Percentiles rank a stretch among this genome's conserved stretches.
These are phyloP conservation scores for Rhodotorula glutinis DNA, from an alignment of 1,284 basidiomycete genomes.

Conservation along the genomic window DNA sequence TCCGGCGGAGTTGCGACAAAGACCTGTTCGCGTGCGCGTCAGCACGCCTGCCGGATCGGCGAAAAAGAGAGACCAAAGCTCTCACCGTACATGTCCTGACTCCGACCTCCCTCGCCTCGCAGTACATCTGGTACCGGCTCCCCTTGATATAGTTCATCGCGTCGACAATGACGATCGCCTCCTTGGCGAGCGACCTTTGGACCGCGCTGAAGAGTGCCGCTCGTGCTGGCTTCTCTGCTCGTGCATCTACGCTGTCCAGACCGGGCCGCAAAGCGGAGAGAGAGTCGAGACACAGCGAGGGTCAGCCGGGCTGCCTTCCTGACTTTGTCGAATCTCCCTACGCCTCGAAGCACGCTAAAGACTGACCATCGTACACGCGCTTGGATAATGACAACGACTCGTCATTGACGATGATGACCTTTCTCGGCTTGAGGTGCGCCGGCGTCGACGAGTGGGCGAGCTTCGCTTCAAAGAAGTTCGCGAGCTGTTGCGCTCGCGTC, in stretches of 20 bases:
- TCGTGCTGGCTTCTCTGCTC: constrained; percentile 82
- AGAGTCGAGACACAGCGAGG: too few relatives aligned
- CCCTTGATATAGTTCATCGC: constrained; percentile 92
- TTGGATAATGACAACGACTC: constrained; percentile 65
- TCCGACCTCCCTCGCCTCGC: constrained; percentile 83
- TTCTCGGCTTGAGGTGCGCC: constrained; percentile 56
- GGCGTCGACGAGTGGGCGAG: constrained; percentile 45
- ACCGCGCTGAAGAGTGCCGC: constrained; percentile 81
- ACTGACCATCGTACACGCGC: constrained; percentile 70
- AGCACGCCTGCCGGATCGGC: neutral
- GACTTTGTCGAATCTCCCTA: too few relatives aligned
- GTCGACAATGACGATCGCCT: constrained; percentile 83
- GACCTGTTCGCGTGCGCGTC: constrained; percentile 1
- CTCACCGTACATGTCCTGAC: constrained; percentile 82
- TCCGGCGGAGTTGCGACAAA: constrained; percentile 73
- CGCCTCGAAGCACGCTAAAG: neutral
- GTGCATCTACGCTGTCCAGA: constrained; percentile 59
- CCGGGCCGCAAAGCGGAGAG: too few relatives aligned
- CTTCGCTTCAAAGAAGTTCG: constrained; percentile 57
- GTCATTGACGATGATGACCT: constrained; percentile 73
- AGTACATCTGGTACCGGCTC: constrained; percentile 96
- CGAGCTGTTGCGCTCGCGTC: constrained; percentile 65
- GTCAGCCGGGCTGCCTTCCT: too few relatives aligned
- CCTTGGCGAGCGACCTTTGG: constrained; percentile 66
- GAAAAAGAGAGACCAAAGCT: constrained; percentile 35